Conservation (phyloP, 176 grass and related monocot species). For the Oryza nivara region DNA sequence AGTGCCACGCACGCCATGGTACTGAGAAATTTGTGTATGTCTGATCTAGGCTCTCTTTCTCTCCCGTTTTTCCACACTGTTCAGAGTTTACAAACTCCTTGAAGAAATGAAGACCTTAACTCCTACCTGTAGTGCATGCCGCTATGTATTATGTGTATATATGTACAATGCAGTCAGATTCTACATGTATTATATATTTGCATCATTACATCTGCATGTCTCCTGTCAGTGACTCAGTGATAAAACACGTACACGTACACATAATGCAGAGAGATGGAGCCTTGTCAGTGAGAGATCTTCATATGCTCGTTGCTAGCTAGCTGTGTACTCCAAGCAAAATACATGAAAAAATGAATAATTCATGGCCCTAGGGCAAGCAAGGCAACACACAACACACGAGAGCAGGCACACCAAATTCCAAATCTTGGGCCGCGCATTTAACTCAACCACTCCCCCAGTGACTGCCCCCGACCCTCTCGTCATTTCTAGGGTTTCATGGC, state of each 20-base stretch:
- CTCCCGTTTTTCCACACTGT: conserved; percentile 10
- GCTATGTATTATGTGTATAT: neutral
- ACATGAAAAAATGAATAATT: conserved; percentile 36
- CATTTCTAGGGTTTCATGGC: conserved; percentile 51
- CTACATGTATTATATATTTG: conserved; percentile 33
- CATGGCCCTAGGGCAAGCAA: conserved; percentile 26
- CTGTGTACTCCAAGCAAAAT: conserved; percentile 19
- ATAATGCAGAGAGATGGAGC: neutral
- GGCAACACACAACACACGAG: neutral
- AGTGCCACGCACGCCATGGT: neutral
- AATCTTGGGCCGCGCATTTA: conserved; percentile 66
- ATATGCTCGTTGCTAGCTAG: neutral
- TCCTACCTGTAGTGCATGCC: neutral
- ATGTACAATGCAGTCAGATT: conserved; percentile 31
- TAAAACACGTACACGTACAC: neutral
- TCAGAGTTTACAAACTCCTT: conserved; percentile 25
- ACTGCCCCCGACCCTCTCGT: conserved; percentile 19
- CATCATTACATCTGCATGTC: neutral
- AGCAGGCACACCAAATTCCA: conserved; percentile 49
- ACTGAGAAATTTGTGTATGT: neutral
- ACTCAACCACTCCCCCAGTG: conserved; percentile 50
- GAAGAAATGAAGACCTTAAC: neutral
- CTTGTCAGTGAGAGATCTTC: neutral
- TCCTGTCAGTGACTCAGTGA: conserved; percentile 34
- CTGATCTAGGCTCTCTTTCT: neutral